phyloP scores from a whole-genome alignment of 306 rosid genomes.

The Herpetospermum pedunculosum region DNA sequence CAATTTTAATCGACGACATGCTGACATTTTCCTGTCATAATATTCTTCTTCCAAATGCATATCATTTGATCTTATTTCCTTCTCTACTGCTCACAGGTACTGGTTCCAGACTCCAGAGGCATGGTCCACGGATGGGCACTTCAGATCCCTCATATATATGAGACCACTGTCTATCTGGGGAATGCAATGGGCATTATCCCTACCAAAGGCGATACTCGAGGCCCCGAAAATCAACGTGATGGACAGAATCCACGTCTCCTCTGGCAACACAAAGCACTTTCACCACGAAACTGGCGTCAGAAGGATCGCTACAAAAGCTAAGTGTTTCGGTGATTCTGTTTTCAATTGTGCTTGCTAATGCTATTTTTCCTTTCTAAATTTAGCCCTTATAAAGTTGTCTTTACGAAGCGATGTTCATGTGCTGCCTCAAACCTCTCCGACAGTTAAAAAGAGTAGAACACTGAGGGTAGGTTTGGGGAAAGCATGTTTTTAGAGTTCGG shows the following conservation, averaged over 20 bases:
- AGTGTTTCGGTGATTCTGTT: constrained; percentile 64
- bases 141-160: constrained; percentile 84
- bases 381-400: neutral
- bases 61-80: neutral
- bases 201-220: constrained; percentile 83
- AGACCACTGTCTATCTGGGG: constrained; percentile 94
- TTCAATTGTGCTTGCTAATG: constrained; percentile 75
- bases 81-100: constrained; percentile 34
- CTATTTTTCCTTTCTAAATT: neutral
- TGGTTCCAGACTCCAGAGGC: constrained; percentile 97
- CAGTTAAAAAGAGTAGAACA: neutral
- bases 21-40: neutral
- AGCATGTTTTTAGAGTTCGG: neutral
- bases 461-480: constrained; percentile 2
- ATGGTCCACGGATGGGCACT: constrained; percentile 84
- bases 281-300: constrained; percentile 55
- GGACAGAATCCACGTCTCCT: constrained; percentile 85
- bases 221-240: constrained; percentile 77
- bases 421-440: neutral
- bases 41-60: neutral
- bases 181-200: constrained; percentile 72
- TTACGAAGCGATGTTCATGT: neutral
- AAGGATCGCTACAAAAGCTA: constrained; percentile 56
- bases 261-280: constrained; percentile 36
- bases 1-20: neutral